Evolutionary conservation across 208 protist species (phyloP).

Genomic region (Wallacemonas sp.): DNA sequence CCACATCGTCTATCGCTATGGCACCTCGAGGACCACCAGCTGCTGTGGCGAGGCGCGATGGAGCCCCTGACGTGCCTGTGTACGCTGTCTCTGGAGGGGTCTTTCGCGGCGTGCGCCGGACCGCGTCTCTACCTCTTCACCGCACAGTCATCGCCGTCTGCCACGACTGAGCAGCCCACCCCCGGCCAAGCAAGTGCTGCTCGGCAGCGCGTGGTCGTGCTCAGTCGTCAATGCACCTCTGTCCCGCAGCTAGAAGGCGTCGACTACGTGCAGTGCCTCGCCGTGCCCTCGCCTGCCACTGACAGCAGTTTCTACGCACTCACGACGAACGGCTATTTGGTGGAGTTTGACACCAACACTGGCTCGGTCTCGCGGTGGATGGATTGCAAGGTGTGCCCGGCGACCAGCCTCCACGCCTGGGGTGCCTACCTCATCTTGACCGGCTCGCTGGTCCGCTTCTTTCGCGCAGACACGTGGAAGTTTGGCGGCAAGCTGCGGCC

Average conservation of each 20-base stretch:
- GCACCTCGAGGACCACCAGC: slow-evolving; percentile 27
- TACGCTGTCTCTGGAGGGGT: slow-evolving; percentile 31
- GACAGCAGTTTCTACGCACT: slow-evolving; percentile 52
- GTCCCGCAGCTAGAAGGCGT: slow-evolving; percentile 62
- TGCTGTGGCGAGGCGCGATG: slow-evolving; percentile 78
- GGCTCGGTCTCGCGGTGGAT: slow-evolving; percentile 82
- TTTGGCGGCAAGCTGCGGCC: slow-evolving; percentile 63
- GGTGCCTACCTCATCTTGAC: slow-evolving; percentile 50
- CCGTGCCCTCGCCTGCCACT: slow-evolving; percentile 1
- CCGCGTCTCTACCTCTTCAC: slow-evolving; percentile 47
- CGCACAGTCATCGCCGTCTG: slow-evolving; percentile 20
- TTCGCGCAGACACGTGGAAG: slow-evolving; percentile 59
- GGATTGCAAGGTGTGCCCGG: slow-evolving; percentile 79
- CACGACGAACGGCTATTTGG: slow-evolving; percentile 58
- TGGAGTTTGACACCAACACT: slow-evolving; percentile 56
- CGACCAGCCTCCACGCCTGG: slow-evolving; percentile 28
- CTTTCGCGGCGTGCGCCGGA: slow-evolving; percentile 58
- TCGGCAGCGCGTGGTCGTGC: slow-evolving; percentile 31
- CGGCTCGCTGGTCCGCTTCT: slow-evolving; percentile 65
- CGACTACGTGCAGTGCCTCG: slow-evolving; percentile 52
- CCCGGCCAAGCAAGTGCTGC: background rate
- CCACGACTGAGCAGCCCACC: background rate
- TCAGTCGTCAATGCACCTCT: slow-evolving; percentile 55
- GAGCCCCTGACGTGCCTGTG: slow-evolving; percentile 54
- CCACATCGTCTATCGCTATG: slow-evolving; percentile 66